Base-by-base conservation (phyloP, 768 basidiomycete species). In the Chalciporus piperatus region DNA sequence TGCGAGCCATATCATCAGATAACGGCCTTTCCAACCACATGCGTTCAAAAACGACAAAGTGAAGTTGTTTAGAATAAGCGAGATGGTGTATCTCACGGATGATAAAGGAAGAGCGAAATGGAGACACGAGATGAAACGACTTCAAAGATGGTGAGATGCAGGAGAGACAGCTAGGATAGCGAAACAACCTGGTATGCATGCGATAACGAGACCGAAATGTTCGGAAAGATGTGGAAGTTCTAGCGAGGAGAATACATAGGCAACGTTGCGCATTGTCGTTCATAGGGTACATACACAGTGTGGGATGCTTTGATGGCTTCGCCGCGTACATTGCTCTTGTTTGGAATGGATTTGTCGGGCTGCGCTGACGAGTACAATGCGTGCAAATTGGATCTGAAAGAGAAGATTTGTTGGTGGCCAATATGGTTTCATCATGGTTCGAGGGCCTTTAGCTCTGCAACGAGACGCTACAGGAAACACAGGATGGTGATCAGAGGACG, bases 361-460 rank as follows among this genome's bases (percentile, higher is more conserved):
- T 56, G 58, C 46, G 53, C 42, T 56, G 54, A 55, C 58, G 58
- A 54, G 50, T 70, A 68, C 68, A 68, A 51, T 57, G 52, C 51
- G 56, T 65, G 54, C 51, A 52, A 57, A 44, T 48, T 54, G 44
- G 16, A 54, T 62, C 48, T 30, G 46, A 48, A 49, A 40, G 38
- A 46, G 41, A 47, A 45, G 35, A 25, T 40, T 39, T 42, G 50
- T 47, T 19, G 30, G 44, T 46, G 45, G 13, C 28, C 8, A 33
- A 44, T 33, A 43, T 32, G 39, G 35, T 48, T 42, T 55, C 50
- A 52, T 69, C 47, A 70, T 11, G 70, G 65, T 58, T 77, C 75
- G 35, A 82, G 68, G 25, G 74, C 70, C 61, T 80, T 81, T 6
- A 85, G 75, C 59, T 86, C 84, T 51, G 68, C 74, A n/a, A 86